Evolutionary conservation across 805 yeast species (phyloP).

Genomic region (Metschnikowia sp.): DNA sequence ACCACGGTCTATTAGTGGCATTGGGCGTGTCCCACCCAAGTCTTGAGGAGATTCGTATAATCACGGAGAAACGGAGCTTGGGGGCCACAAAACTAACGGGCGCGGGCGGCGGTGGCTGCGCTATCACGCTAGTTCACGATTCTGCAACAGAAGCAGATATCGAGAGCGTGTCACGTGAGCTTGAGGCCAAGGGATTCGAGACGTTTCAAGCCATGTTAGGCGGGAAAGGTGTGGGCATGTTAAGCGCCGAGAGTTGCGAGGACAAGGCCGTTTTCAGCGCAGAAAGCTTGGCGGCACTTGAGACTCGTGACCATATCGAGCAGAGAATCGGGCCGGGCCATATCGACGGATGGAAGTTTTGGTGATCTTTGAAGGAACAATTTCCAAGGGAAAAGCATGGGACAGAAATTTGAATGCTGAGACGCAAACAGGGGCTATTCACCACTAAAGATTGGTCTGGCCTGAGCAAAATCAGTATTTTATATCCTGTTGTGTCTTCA

Average conservation of each 20-base stretch:
- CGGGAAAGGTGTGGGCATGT: constrained; percentile 80
- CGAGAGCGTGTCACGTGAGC: constrained; percentile 33
- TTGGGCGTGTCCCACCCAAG: constrained; percentile 92
- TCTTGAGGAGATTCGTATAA: constrained; percentile 68
- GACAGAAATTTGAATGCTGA: too few relatives aligned
- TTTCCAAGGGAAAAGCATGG: too few relatives aligned
- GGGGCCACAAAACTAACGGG: constrained; percentile 96
- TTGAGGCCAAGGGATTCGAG: constrained; percentile 54
- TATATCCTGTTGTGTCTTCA: too few relatives aligned
- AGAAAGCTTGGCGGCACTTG: constrained; percentile 36
- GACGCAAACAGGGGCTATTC: too few relatives aligned
- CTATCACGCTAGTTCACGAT: constrained; percentile 73
- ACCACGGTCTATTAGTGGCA: constrained; percentile 83
- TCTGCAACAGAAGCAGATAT: constrained; percentile 33
- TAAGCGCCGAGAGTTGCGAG: constrained; percentile 16
- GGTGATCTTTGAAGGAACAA: constrained; percentile 39
- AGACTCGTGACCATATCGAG: constrained; percentile 48
- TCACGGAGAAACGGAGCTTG: constrained; percentile 58
- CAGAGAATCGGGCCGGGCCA: constrained; percentile 41
- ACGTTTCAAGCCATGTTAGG: constrained; percentile 80
- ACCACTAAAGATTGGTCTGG: too few relatives aligned
- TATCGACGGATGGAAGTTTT: constrained; percentile 53
- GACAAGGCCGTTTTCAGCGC: constrained; percentile 21
- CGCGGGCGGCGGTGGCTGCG: constrained; percentile 99
- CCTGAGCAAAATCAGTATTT: too few relatives aligned